Conservation (phyloP, 768 basidiomycete species). For the Podaxis sp. region DNA sequence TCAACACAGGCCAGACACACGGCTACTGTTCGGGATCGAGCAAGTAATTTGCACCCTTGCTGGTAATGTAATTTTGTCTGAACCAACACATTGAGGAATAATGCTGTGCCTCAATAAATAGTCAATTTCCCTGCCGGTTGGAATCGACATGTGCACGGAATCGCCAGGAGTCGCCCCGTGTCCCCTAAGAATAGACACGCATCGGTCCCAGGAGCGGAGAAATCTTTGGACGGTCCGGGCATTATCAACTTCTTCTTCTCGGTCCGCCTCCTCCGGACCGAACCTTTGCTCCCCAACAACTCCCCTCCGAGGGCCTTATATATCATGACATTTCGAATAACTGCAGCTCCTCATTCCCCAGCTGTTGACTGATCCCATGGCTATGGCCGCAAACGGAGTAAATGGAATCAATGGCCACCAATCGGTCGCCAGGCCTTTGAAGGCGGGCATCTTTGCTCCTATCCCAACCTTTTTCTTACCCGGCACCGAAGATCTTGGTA, state of each 20-base stretch:
- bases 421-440: conserved; percentile 52
- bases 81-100: too few species aligned
- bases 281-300: conserved; percentile 10
- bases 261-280: conserved; percentile 28
- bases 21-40: too few species aligned
- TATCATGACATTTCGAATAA: conserved; percentile 16
- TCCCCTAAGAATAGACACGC: background rate
- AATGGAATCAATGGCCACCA: conserved; percentile 30
- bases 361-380: conserved; percentile 16
- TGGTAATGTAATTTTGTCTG: too few species aligned
- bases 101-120: background rate
- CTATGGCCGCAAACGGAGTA: conserved; percentile 45
- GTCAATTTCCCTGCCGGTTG: background rate
- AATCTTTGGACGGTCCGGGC: conserved; percentile 24
- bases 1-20: too few species aligned
- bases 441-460: conserved; percentile 80
- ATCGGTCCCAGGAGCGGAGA: conserved; percentile 3
- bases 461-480: conserved; percentile 83
- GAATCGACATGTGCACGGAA: background rate
- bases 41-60: too few species aligned
- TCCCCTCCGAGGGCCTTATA: conserved; percentile 11
- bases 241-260: conserved; percentile 17
- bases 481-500: conserved; percentile 81
- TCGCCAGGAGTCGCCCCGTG: background rate
- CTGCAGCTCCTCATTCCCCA: conserved; percentile 17